These are phyloP conservation scores for Heterobasidion occidentale DNA, from an alignment of 1,284 basidiomycete species.

Conservation along the genomic window DNA sequence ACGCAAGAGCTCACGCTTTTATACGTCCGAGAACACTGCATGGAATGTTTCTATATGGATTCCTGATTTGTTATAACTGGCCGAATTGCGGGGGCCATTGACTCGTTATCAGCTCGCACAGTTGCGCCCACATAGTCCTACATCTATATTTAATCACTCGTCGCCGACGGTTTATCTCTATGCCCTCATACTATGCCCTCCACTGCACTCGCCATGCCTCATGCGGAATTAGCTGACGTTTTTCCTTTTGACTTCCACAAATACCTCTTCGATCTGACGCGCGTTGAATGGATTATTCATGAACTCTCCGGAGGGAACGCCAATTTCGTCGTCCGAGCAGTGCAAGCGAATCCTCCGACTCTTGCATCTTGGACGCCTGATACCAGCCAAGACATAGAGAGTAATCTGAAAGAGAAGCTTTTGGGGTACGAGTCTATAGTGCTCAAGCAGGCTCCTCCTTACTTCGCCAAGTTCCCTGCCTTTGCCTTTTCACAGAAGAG, in stretches of 20 bases:
- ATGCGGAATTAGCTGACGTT: neutral
- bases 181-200: too few relatives aligned
- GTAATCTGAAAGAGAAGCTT: neutral
- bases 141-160: too few relatives aligned
- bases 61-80: too few relatives aligned
- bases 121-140: too few relatives aligned
- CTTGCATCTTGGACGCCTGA: neutral
- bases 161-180: too few relatives aligned
- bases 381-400: neutral
- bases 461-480: conserved; percentile 3
- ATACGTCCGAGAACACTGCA: too few relatives aligned
- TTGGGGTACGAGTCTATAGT: neutral
- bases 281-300: neutral
- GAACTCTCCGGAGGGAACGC: conserved; percentile 4
- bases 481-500: neutral
- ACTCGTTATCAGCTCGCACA: too few relatives aligned
- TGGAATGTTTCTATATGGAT: too few relatives aligned
- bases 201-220: neutral
- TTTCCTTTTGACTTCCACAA: neutral
- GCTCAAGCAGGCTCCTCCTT: conserved; percentile 2
- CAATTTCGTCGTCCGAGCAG: conserved; percentile 2
- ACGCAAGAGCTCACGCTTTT: too few relatives aligned
- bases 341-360: neutral
- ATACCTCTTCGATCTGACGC: neutral
- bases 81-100: too few relatives aligned